Base-by-base conservation (phyloP, 1,284 basidiomycete genomes). In the Sutorius eximius region DNA sequence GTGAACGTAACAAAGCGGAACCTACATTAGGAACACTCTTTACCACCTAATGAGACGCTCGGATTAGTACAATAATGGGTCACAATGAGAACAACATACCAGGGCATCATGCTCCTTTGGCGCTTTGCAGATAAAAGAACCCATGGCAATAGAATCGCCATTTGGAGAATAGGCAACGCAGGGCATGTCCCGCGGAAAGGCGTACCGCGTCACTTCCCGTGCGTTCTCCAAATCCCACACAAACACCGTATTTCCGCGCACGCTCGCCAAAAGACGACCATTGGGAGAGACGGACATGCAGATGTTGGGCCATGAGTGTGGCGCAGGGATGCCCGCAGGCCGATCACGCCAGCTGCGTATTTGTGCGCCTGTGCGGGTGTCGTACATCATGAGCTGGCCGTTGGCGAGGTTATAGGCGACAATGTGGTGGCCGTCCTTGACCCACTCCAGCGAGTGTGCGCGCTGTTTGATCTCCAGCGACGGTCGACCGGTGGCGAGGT, bases 401-500 rank as follows among this genome's bases (percentile, higher is more conserved):
- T 50, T 67, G 24, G 62, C 46, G 41, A 64, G 55, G 48, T 67
- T 64, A 49, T 59, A 55, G 33, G 62, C 61, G 44, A 64, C 32
- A 45, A 67, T 53, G 40, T 65, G 58, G 2, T 0, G 1, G 3
- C 62, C 65, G 44, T 67, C 62, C 49, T 56, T 67, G 51, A 54
- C 61, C 62, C 62, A 64, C 16, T 64, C 62, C 7, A 64, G 15
- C 44, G 62, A 67, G 27, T 64, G 63, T 3, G 65, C 63, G 0
- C 63, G 65, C 11, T 64, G 65, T 45, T 64, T 67, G 61, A 67
- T 65, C 59, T 64, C 63, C 51, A 64, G 58, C 38, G 55, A 48
- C 1, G 63, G 58, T 3, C 58, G 53, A 7, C 53, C 58, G 3
- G 55, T 63, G 1, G 51, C 47, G 3, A 64, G n/a, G 5, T 64